Base-by-base conservation (phyloP, 495 filamentous ascomycete species). In the Annulohypoxylon moriforme region DNA sequence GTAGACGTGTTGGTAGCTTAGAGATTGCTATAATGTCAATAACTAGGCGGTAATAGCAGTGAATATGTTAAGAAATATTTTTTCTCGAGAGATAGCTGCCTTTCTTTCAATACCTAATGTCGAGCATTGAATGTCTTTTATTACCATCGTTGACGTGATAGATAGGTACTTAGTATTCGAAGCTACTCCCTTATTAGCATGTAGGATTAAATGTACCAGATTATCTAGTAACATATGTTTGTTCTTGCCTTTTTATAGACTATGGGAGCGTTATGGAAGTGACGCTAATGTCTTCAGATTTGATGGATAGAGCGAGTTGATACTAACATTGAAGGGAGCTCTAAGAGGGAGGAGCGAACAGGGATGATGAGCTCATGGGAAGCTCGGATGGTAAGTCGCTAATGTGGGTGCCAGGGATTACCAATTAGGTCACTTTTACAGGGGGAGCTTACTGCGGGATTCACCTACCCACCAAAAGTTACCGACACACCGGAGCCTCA, bases 351-450 rank as follows among this genome's bases (percentile, higher is more conserved):
- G 40, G 40, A 44, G n/a, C 22, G 42, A 36, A 34, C 59, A 60
- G 38, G 61, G 55, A 56, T 56, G 16, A 61, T 56, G 68, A 67
- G 68, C 68, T 71, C 57, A 71, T 66, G 44, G 38, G 20, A 47
- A 60, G 69, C 60, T 68, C 20, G 60, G 46, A 36, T 64, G 47
- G 60, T 46, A 20, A 49, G 29, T 18, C 42, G 25, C 68, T 44
- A 40, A 40, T 4, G 27, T 61, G 38, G 60, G 69, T 60, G 67
- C 38, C 69, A 67, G 59, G 69, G 59, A 60, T 58, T 31, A 38
- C 57, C 60, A 9, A 27, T 47, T 33, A 10, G 27, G 24, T 29
- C 47, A n/a, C 14, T 34, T 57, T 60, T 53, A 20, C 56, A 47
- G 52, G 68, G 67, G 58, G 33, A 47, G 13, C 36, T 27, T 49